Percentiles rank a stretch among this genome's conserved stretches.
phyloP scores from a whole-genome alignment of 768 basidiomycete genomes.

The Leccinum disarticulatum region DNA sequence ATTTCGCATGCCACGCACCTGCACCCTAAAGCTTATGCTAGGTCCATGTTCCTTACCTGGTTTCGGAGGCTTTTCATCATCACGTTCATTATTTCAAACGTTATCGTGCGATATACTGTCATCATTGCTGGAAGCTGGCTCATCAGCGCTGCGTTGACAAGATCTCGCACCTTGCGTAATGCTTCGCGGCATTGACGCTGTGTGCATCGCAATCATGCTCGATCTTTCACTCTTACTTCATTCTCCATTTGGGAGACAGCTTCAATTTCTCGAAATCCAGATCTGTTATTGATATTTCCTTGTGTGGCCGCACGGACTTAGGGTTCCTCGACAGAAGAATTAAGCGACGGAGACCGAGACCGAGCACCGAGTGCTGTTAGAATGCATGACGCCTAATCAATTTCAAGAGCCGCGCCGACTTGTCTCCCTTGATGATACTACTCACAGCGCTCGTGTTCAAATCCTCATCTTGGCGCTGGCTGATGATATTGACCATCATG shows the following conservation, averaged over 20 bases:
- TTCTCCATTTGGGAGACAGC: slow-evolving; percentile 8
- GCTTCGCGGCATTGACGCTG: background rate
- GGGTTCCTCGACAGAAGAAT: background rate
- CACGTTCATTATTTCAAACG: background rate
- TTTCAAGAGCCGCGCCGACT: background rate
- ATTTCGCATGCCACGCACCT: background rate
- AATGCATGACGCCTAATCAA: background rate
- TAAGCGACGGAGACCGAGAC: background rate
- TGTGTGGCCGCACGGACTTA: background rate
- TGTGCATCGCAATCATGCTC: background rate
- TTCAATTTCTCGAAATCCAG: background rate
- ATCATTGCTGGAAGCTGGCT: background rate
- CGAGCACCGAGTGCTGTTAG: background rate
- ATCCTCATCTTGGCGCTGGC: background rate
- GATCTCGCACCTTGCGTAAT: background rate
- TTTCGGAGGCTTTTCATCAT: background rate
- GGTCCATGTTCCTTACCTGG: background rate
- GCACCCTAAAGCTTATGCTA: background rate
- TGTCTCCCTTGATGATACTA: background rate
- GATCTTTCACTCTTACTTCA: background rate
- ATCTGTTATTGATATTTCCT: background rate
- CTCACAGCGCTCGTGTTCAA: background rate
- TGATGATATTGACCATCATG: background rate
- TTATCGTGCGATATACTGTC: background rate
- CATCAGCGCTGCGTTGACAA: background rate